Conservation (phyloP, 345 rosid genomes). For the Ricinus communis region DNA sequence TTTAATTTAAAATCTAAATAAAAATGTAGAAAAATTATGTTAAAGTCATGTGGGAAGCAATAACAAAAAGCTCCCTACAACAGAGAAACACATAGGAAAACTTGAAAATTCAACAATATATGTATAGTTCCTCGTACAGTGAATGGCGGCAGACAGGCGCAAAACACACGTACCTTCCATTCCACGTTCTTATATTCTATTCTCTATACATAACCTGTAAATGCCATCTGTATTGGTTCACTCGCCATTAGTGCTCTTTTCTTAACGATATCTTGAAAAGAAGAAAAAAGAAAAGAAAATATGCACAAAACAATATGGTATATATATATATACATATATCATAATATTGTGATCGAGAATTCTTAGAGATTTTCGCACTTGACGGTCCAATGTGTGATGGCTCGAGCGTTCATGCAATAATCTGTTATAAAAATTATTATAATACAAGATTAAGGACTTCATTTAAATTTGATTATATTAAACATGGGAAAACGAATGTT, state of each 20-base stretch:
- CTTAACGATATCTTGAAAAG: too few species aligned
- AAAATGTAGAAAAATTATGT: too few species aligned
- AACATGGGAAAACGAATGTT: slow-evolving; percentile 24
- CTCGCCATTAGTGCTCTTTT: background rate
- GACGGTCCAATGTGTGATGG: slow-evolving; percentile 39
- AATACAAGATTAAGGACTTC: too few species aligned
- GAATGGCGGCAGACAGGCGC: slow-evolving; percentile 68
- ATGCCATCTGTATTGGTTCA: slow-evolving; percentile 5
- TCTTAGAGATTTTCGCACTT: slow-evolving; percentile 36
- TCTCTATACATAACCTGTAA: background rate
- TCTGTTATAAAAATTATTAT: background rate
- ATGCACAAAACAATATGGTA: too few species aligned
- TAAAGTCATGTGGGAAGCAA: too few species aligned
- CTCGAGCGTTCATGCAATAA: slow-evolving; percentile 38
- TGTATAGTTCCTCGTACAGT: slow-evolving; percentile 30
- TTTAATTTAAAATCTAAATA: too few species aligned
- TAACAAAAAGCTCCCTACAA: too few species aligned
- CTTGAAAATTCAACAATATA: too few species aligned
- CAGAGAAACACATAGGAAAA: too few species aligned
- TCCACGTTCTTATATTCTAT: slow-evolving; percentile 39
- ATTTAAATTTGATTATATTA: too few species aligned
- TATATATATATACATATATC: background rate
- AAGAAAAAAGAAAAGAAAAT: too few species aligned
- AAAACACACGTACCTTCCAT: slow-evolving; percentile 54
- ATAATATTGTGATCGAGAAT: background rate